phyloP scores from a whole-genome alignment of 257 asterid species.

The Gentiana macrophylla region DNA sequence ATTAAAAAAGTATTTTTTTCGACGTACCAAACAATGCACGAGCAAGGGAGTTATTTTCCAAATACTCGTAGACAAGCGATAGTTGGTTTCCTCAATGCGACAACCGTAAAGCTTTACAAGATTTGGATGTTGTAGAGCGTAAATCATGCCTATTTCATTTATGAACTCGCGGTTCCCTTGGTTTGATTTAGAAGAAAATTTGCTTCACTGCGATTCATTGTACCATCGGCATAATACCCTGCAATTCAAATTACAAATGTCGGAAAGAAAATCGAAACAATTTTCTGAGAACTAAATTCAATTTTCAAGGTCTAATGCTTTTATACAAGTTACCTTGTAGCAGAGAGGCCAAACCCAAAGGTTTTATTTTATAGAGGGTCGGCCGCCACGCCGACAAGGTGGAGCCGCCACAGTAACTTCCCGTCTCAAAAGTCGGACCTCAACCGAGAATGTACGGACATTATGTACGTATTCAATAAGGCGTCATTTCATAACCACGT shows the following conservation, averaged over 20 bases:
- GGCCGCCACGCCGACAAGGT: too few relatives aligned
- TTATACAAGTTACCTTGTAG: too few relatives aligned
- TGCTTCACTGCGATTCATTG: slow-evolving; percentile 62
- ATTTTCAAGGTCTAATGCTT: too few relatives aligned
- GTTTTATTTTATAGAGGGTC: too few relatives aligned
- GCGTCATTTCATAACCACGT: too few relatives aligned
- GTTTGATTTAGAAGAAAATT: slow-evolving; percentile 48
- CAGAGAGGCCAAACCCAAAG: too few relatives aligned
- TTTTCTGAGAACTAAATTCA: too few relatives aligned
- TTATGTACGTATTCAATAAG: too few relatives aligned
- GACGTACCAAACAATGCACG: slow-evolving; percentile 44
- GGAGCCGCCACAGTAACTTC: too few relatives aligned
- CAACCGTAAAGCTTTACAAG: slow-evolving; percentile 57
- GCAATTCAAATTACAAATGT: not conserved
- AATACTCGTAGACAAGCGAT: slow-evolving; percentile 54
- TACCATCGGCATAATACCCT: slow-evolving; percentile 59
- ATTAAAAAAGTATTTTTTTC: not conserved
- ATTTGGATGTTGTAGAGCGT: slow-evolving; percentile 61
- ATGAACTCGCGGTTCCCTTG: slow-evolving; percentile 68
- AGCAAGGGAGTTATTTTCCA: slow-evolving; percentile 59
- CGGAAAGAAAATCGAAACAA: too few relatives aligned
- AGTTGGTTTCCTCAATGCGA: slow-evolving; percentile 52
- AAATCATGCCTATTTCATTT: slow-evolving; percentile 52
- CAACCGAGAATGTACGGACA: too few relatives aligned
- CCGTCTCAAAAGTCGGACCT: too few relatives aligned